Percentiles rank a stretch among this genome's conserved stretches.
Evolutionary conservation across 768 basidiomycete species (phyloP).

Genomic region (Boletus sp.): DNA sequence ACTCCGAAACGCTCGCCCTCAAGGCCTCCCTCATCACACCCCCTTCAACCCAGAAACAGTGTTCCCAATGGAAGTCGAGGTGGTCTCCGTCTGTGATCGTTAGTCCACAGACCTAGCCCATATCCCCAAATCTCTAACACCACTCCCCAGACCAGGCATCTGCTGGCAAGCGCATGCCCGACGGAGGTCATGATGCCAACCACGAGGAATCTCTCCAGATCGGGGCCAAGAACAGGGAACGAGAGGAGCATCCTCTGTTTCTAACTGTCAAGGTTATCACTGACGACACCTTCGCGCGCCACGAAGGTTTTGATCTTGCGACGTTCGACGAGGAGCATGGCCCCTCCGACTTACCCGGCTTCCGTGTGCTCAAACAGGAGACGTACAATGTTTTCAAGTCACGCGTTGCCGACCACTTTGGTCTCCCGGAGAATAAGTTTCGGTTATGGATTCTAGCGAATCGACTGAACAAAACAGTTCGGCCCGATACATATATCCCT

Average conservation of each 20-base stretch:
- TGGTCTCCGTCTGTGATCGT: slow-evolving; percentile 85
- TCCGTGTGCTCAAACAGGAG: slow-evolving; percentile 94
- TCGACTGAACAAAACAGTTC: slow-evolving; percentile 98
- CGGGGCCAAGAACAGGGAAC: slow-evolving; percentile 92
- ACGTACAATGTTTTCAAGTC: slow-evolving; percentile 90
- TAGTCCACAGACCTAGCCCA: slow-evolving; percentile 34
- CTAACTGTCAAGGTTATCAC: slow-evolving; percentile 98
- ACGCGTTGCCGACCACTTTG: slow-evolving; percentile 86
- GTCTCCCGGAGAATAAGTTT: slow-evolving; percentile 81
- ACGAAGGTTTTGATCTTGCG: slow-evolving; percentile 97
- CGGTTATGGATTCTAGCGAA: slow-evolving; percentile 97
- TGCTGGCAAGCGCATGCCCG: slow-evolving; percentile 94
- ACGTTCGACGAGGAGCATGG: slow-evolving; percentile 98
- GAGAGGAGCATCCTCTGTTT: slow-evolving; percentile 98
- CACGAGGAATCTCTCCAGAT: slow-evolving; percentile 91
- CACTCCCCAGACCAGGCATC: slow-evolving; percentile 78
- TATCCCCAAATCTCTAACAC: slow-evolving; percentile 22
- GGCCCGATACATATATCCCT: slow-evolving; percentile 94
- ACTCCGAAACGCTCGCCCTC: too few relatives aligned
- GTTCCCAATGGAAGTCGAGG: slow-evolving; percentile 63
- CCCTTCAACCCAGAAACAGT: too few relatives aligned
- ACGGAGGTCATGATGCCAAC: slow-evolving; percentile 95
- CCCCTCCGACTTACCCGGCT: slow-evolving; percentile 87
- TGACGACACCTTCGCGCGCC: slow-evolving; percentile 88
- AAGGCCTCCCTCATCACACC: too few relatives aligned